phyloP scores from a whole-genome alignment of 2,329 filamentous ascomycete species.

The Neofusicoccum laricinum region DNA sequence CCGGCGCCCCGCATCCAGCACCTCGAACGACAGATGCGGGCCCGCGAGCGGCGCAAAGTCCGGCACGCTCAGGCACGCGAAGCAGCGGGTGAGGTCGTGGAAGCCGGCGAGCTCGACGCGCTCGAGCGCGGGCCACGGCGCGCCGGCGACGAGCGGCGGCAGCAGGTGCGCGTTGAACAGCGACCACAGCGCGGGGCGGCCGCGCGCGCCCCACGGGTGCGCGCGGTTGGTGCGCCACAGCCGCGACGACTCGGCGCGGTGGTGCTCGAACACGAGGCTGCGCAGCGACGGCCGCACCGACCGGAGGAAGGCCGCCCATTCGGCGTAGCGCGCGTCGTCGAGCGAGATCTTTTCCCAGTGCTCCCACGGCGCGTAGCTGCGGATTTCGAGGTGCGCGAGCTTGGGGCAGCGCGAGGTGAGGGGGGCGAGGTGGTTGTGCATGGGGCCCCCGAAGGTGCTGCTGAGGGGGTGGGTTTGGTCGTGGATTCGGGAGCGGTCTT shows the following conservation, averaged over 20 bases:
- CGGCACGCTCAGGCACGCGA: not conserved
- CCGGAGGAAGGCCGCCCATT: conserved; percentile 1
- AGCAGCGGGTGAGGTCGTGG: not conserved
- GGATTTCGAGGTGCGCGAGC: not conserved
- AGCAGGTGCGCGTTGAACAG: not conserved
- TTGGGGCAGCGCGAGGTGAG: not conserved
- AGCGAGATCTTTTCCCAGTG: not conserved
- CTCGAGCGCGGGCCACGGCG: not conserved
- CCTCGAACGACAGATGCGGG: not conserved
- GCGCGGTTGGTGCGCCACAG: not conserved
- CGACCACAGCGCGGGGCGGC: not conserved
- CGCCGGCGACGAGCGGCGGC: not conserved
- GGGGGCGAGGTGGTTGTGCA: not conserved
- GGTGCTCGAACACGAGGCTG: not conserved
- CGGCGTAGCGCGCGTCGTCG: not conserved
- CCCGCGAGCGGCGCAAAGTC: not conserved
- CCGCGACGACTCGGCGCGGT: not conserved
- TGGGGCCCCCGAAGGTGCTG: not conserved
- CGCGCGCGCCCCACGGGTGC: not conserved
- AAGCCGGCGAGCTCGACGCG: not conserved
- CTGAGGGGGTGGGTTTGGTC: not conserved
- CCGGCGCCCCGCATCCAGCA: not conserved
- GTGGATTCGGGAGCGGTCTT: not conserved
- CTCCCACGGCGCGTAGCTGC: conserved; percentile 4
- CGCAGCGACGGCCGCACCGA: not conserved